Evolutionary conservation across 140 eudicot species (phyloP).

Genomic region (Oenanthe javanica): DNA sequence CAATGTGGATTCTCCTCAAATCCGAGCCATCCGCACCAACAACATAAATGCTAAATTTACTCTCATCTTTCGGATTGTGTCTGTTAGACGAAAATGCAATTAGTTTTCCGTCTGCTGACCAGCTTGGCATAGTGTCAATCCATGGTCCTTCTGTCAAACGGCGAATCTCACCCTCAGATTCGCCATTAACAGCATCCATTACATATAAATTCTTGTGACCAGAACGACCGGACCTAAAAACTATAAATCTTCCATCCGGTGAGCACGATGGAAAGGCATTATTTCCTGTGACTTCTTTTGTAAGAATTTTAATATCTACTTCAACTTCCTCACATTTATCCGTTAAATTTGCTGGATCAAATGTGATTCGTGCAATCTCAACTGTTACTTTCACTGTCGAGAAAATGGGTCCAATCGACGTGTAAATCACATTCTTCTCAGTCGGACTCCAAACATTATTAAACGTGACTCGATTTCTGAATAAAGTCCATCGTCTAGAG

Average conservation of each 20-base stretch:
- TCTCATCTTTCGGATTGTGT: slow-evolving; percentile 43
- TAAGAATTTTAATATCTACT: slow-evolving; percentile 43
- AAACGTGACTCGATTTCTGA: slow-evolving; percentile 43
- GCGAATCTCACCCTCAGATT: slow-evolving; percentile 42
- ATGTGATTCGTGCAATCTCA: slow-evolving; percentile 64
- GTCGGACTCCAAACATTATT: slow-evolving; percentile 66
- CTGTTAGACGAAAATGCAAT: slow-evolving; percentile 82
- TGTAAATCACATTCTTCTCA: slow-evolving; percentile 55
- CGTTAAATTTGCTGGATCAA: slow-evolving; percentile 24
- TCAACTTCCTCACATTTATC: slow-evolving; percentile 17
- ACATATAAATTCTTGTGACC: slow-evolving; percentile 76
- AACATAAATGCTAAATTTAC: slow-evolving; percentile 51
- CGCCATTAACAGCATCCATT: slow-evolving; percentile 64
- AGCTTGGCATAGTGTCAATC: slow-evolving; percentile 94
- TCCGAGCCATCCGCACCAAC: slow-evolving; percentile 52
- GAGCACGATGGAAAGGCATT: slow-evolving; percentile 85
- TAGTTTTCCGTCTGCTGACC: slow-evolving; percentile 82
- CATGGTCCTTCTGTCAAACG: slow-evolving; percentile 76
- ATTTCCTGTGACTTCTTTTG: slow-evolving; percentile 57
- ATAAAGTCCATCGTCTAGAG: slow-evolving; percentile 54
- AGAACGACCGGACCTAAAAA: slow-evolving; percentile 74
- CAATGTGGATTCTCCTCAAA: slow-evolving; percentile 41
- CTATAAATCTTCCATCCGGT: slow-evolving; percentile 64
- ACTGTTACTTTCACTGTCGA: slow-evolving; percentile 38
- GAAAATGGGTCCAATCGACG: slow-evolving; percentile 71